A percentile compares a stretch with the other conserved stretches of the same genome.
These are phyloP conservation scores for Alternaria panax DNA, from an alignment of 2,329 filamentous ascomycete genomes.

Conservation along the genomic window DNA sequence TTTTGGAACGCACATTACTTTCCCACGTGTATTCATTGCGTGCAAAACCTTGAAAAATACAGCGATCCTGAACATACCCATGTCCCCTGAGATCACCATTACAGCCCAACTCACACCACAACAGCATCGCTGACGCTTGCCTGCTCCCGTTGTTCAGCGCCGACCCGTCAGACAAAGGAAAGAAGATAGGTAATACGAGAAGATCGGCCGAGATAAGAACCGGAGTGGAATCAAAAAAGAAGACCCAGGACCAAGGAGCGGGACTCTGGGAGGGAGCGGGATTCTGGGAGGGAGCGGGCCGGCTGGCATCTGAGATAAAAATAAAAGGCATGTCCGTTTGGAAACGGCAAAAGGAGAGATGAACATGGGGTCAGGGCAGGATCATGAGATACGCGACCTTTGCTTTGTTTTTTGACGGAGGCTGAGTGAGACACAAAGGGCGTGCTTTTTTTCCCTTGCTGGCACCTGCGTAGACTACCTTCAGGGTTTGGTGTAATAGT, in stretches of 20 bases:
- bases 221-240: not conserved
- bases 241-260: not conserved
- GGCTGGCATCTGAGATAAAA: not conserved
- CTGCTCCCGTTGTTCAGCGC: not conserved
- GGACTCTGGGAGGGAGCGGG: not conserved
- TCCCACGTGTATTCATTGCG: not conserved
- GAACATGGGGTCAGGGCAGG: not conserved
- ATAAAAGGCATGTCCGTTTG: not conserved
- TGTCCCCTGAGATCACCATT: not conserved
- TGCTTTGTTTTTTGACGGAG: not conserved
- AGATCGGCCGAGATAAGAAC: not conserved
- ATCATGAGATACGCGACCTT: not conserved
- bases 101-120: not conserved
- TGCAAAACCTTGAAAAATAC: not conserved
- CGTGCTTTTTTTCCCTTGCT: not conserved
- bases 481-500: not conserved
- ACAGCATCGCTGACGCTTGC: not conserved
- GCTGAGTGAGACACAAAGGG: not conserved
- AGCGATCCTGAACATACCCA: not conserved
- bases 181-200: not conserved
- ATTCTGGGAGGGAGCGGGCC: not conserved
- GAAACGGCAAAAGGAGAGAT: not conserved
- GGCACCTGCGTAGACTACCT: not conserved
- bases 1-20: not conserved
- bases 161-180: not conserved